Percentiles rank a stretch among this genome's conserved stretches.
These are phyloP conservation scores for Candida corydali DNA, from an alignment of 805 yeast genomes.

Conservation along the genomic window DNA sequence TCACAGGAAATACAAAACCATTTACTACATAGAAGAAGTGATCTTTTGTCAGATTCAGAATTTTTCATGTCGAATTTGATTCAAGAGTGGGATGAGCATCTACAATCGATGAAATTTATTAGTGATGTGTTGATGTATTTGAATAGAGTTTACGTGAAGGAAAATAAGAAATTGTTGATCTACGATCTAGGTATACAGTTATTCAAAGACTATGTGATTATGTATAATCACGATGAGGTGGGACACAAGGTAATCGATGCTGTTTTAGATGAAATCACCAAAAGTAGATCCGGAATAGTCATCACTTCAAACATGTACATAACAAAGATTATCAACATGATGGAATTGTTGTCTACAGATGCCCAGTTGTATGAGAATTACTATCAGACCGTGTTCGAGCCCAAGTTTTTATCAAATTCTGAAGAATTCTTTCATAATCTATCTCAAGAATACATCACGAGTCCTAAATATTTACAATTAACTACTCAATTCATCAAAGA, in stretches of 20 bases:
- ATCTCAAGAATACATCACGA: slow-evolving; percentile 45
- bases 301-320: slow-evolving; percentile 51
- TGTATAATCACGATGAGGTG: slow-evolving; percentile 44
- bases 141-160: slow-evolving; percentile 80
- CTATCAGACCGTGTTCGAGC: slow-evolving; percentile 65
- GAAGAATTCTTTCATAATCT: slow-evolving; percentile 49
- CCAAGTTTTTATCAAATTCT: slow-evolving; percentile 51
- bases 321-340: slow-evolving; percentile 62
- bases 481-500: slow-evolving; percentile 52
- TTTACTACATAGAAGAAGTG: slow-evolving; percentile 24
- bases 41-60: slow-evolving; percentile 20
- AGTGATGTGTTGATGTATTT: slow-evolving; percentile 83
- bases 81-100: slow-evolving; percentile 66
- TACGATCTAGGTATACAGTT: slow-evolving; percentile 71
- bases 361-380: slow-evolving; percentile 56
- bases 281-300: slow-evolving; percentile 50
- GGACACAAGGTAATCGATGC: slow-evolving; percentile 48
- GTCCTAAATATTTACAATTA: slow-evolving; percentile 52
- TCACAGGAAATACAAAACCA: slow-evolving; percentile 44
- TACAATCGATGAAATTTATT: slow-evolving; percentile 68
- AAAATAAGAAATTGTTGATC: slow-evolving; percentile 55
- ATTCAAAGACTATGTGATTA: slow-evolving; percentile 60
- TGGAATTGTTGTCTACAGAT: slow-evolving; percentile 66
- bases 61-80: slow-evolving; percentile 34
- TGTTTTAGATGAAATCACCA: slow-evolving; percentile 52